Conservation (phyloP, 148 eudicot species). For the Chenopodium album region DNA sequence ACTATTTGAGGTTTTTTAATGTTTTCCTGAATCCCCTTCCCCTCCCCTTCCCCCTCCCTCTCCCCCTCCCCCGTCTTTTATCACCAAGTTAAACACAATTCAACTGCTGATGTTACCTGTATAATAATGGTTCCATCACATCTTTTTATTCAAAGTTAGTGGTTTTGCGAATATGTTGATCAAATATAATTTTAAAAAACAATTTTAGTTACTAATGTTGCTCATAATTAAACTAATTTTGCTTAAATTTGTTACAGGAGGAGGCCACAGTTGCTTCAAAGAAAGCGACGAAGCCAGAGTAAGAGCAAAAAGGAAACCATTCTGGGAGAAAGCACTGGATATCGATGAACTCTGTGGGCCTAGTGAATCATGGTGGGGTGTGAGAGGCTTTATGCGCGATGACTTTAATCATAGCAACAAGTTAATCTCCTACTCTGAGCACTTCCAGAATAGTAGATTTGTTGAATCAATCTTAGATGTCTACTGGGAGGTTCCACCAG, state of each 20-base stretch:
- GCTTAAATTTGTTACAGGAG: constrained; percentile 49
- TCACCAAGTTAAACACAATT: too few relatives aligned
- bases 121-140: background rate
- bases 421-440: constrained; percentile 59
- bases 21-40: background rate
- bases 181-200: background rate
- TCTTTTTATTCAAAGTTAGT: background rate
- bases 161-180: background rate
- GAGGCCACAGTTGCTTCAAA: constrained; percentile 95
- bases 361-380: constrained; percentile 98
- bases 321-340: constrained; percentile 94
- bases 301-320: constrained; percentile 64
- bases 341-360: constrained; percentile 82
- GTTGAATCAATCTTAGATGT: constrained; percentile 85
- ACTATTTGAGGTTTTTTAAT: background rate
- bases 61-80: too few relatives aligned
- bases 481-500: constrained; percentile 97
- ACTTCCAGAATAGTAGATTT: constrained; percentile 84
- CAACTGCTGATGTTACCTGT: background rate
- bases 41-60: background rate
- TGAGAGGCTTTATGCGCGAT: constrained; percentile 83
- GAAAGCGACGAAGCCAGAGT: constrained; percentile 92
- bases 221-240: background rate
- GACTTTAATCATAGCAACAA: constrained; percentile 91
- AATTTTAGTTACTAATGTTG: too few relatives aligned